Evolutionary conservation across 2,329 filamentous ascomycete species (phyloP), one percentile per base, ranked within the genome.

Genomic region (Ascochyta koolunga): DNA sequence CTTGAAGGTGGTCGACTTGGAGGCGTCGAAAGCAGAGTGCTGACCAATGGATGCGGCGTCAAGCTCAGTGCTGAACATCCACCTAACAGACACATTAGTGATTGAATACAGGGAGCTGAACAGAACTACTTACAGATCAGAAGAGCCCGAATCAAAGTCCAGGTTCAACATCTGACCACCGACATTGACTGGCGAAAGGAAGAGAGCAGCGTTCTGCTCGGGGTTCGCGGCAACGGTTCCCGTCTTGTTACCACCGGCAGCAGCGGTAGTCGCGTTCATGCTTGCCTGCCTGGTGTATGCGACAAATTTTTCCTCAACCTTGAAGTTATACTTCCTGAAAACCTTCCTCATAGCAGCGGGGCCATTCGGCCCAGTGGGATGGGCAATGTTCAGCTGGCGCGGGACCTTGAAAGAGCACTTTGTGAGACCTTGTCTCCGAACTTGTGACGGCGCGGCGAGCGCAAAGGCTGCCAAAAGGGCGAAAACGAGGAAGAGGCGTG

Each of bases 131-230:
- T 80, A 85, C 77, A 90, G 80, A 72, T 91, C 89, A 11, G 88
- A 83, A 2, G 88, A 90, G 51, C 89, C 89, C n/a, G 87, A 88
- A 73, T 91, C 89, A 68, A 91, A 89, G 70, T 90, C 85, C 69
- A 91, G 76, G 66, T 86, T 84, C 52, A 91, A 66, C 4, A 80
- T 82, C 75, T 91, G 88, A 5, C 86, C 86, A 55, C 89, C 89
- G 59, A 91, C 83, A n/a, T 70, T 81, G 46, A 91, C 85, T 0
- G 87, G 86, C 0, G 86, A 83, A 11, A 93, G 80, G 66, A 90
- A 93, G 54, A 90, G 85, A 41, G 83, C 79, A 66, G 89, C 89
- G 62, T 86, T 85, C 38, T 82, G 75, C 59, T 87, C 84, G 11
- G 87, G 85, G 24, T 83, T 86, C 46, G 87, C 86, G 25, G 83